A percentile compares a stretch with the other conserved stretches of the same genome.
Evolutionary conservation across 2,329 filamentous ascomycete species (phyloP).

Genomic region (Akanthomyces uredinophilus): DNA sequence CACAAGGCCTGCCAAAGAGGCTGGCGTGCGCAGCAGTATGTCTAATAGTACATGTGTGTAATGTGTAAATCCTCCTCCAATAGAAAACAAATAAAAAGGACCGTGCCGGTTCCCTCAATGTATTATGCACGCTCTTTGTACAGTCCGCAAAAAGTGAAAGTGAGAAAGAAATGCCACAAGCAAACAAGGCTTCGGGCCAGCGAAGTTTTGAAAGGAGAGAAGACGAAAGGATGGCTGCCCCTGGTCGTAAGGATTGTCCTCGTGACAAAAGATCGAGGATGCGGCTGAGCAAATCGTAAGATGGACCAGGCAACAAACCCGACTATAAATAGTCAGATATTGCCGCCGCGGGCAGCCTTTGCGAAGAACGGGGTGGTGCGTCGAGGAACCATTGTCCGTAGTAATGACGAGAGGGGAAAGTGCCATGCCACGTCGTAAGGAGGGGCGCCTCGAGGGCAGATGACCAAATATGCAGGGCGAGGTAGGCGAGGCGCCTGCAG

Average conservation of each 20-base stretch:
- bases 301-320: not conserved
- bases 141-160: not conserved
- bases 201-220: slow-evolving; percentile 16
- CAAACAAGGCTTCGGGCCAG: slow-evolving; percentile 19
- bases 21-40: not conserved
- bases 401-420: not conserved
- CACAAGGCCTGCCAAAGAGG: not conserved
- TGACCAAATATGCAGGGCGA: slow-evolving; percentile 14
- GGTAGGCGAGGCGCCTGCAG: not conserved
- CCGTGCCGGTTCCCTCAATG: not conserved
- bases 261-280: not conserved
- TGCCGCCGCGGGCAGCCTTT: not conserved
- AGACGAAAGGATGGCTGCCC: not conserved
- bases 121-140: slow-evolving; percentile 15
- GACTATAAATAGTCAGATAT: not conserved
- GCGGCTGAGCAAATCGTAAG: not conserved
- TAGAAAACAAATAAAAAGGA: slow-evolving; percentile 2
- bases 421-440: not conserved
- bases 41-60: slow-evolving; percentile 15
- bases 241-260: not conserved
- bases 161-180: not conserved
- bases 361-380: not conserved
- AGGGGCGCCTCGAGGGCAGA: slow-evolving; percentile 4
- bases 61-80: slow-evolving; percentile 9
- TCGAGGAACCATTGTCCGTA: not conserved